Conservation (phyloP, 106 monocot species). For the Apostasia shenzhenica region DNA sequence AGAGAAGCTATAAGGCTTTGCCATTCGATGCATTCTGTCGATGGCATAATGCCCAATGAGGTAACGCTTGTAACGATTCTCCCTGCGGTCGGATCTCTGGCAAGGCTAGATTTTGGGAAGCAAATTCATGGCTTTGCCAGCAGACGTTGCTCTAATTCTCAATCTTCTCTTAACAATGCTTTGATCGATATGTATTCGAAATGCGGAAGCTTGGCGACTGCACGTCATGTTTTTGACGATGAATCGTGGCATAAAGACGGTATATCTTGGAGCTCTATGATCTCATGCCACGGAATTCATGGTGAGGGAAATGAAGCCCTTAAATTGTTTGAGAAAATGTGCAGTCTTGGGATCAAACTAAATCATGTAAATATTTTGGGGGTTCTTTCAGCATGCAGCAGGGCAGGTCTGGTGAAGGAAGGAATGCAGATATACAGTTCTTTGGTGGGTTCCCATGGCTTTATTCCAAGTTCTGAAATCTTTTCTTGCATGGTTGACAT, state of each 20-base stretch:
- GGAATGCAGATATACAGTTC: constrained; percentile 62
- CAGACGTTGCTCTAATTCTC: constrained; percentile 18
- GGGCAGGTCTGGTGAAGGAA: constrained; percentile 47
- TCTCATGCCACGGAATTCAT: constrained; percentile 56
- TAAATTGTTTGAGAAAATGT: constrained; percentile 43
- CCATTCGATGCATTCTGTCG: constrained; percentile 31
- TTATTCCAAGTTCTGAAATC: constrained; percentile 56
- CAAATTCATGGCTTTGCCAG: constrained; percentile 56
- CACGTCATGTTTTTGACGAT: constrained; percentile 48
- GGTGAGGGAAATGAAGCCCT: constrained; percentile 63
- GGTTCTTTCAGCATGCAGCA: constrained; percentile 62
- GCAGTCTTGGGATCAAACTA: constrained; percentile 26
- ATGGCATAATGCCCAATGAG: constrained; percentile 33
- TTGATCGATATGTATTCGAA: constrained; percentile 75
- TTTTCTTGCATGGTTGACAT: constrained; percentile 73
- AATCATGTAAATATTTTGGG: constrained; percentile 43
- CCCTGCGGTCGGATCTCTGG: constrained; percentile 48
- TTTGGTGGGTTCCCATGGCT: constrained; percentile 33
- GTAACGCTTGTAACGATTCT: constrained; percentile 56
- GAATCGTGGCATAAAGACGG: constrained; percentile 61
- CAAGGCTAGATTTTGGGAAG: constrained; percentile 38
- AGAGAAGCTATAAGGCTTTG: constrained; percentile 52
- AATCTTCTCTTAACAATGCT: constrained; percentile 65
- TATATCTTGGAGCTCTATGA: constrained; percentile 85
- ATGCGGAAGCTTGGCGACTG: constrained; percentile 50